A percentile compares a stretch with the other conserved stretches of the same genome.
These are phyloP conservation scores for Aspergillus vadensis DNA, from an alignment of 2,329 filamentous ascomycete genomes.

Conservation along the genomic window DNA sequence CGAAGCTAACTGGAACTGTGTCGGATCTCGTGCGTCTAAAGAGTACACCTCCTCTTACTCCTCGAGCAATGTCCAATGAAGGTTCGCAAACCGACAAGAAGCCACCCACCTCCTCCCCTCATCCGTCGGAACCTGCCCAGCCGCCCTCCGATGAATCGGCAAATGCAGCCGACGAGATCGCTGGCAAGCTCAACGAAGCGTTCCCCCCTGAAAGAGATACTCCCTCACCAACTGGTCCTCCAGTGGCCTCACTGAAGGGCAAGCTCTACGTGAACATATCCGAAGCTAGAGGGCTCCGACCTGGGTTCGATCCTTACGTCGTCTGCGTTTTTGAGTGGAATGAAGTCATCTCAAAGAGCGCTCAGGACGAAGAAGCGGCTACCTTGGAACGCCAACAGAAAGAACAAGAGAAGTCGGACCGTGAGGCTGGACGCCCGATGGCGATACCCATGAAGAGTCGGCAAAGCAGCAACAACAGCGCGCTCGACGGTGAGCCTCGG, in stretches of 20 bases:
- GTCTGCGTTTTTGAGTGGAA: constrained; percentile 96
- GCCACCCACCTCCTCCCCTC: constrained; percentile 28
- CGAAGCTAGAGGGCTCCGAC: constrained; percentile 79
- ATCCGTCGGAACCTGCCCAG: constrained; percentile 21
- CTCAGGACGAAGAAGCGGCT: constrained; percentile 62
- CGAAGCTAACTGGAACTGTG: constrained; percentile 80
- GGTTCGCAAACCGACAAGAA: constrained; percentile 41
- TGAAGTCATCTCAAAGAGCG: constrained; percentile 89
- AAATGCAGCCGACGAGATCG: constrained; percentile 38
- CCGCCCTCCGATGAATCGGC: constrained; percentile 27
- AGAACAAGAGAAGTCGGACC: constrained; percentile 66
- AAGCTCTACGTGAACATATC: constrained; percentile 87
- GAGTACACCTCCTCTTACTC: constrained; percentile 90
- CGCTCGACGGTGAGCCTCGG: constrained; percentile 64
- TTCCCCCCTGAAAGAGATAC: constrained; percentile 33
- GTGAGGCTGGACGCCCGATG: constrained; percentile 81
- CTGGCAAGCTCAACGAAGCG: constrained; percentile 40
- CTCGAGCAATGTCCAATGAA: constrained; percentile 77
- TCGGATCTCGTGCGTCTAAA: constrained; percentile 65
- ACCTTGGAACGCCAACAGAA: constrained; percentile 63
- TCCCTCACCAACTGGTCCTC: constrained; percentile 52
- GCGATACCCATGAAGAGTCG: constrained; percentile 96
- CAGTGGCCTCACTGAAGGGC: constrained; percentile 74
- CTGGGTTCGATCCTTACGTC: constrained; percentile 87
- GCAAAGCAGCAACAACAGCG: constrained; percentile 92